Evolutionary conservation across 306 rosid species (phyloP), one percentile per base, ranked within the genome.

Genomic region (Prunus padus): DNA sequence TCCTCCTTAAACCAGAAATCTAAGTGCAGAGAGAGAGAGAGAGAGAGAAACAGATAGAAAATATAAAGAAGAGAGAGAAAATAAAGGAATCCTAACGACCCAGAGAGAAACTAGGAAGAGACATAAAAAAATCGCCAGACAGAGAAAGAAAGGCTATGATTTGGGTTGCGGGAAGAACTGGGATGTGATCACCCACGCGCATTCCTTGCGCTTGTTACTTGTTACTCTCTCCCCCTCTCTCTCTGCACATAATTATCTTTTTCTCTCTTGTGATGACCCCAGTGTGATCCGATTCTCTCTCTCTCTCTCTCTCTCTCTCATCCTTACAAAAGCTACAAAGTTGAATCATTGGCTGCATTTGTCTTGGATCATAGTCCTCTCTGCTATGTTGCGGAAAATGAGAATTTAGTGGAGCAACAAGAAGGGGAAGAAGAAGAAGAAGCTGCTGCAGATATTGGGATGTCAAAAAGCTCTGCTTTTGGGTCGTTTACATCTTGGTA

Each of bases 1-100:
- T 66, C 75, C 81, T 33, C 71, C 65, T 74, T n/a, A 61, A 74
- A 57, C 20, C 65, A 47, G 11, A 80, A 74, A 79, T 66, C 75
- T 37, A 49, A 67, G 44, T 20, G 3, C 14, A 7, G 33, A 14
- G 40, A 23, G 19, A 42, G 12, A 16, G n/a, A 65, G 0, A 74
- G 18, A 65, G 1, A 74, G 11, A 75, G 11, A 46, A 8, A 60
- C 2, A 62, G 49, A 40, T 40, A 40, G 26, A 16, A 19, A 15
- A 30, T 33, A 11, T 45, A 65, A 55, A 45, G 2, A 55, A 56
- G 19, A 76, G 25, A 52, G 18, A 65, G 26, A 60, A 37, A 31
- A 19, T 12, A 37, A 74, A 71, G 46, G 69, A 77, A 77, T 79
- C 73, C 73, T 69, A 72, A 67, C 72, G 66, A 49, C 37, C 19